Base-by-base conservation (phyloP, 495 filamentous ascomycete species). In the Xylaria cubensis region DNA sequence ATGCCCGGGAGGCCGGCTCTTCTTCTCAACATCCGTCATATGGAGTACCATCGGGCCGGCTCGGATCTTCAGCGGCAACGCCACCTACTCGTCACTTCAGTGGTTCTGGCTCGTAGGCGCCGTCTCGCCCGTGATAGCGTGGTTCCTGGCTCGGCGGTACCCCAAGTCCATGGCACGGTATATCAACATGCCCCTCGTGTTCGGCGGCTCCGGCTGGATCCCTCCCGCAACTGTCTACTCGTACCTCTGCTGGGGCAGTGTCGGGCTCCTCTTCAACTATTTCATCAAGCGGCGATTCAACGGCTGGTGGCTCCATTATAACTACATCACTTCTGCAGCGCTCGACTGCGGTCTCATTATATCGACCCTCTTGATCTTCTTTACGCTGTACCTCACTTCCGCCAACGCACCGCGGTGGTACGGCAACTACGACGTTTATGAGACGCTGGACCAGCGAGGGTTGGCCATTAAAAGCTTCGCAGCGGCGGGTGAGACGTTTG, bases 231-330 rank as follows among this genome's bases (percentile, higher is more conserved):
- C 88, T 1, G 86, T 89, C 2, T 86, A 90, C 64, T 92, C 87
- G 73, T 93, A 91, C 76, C 87, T 90, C 56, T 84, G 86, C 72
- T 93, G 91, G 91, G 90, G 89, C n/a, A 83, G 89, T 42, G 87
- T 92, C 24, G 92, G 91, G 3, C 84, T 87, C 65, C 55, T 89
- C 51, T 93, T 92, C 82, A 91, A 93, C 78, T 90, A 88, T 77
- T 88, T 80, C 65, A 87, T 93, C 71, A 84, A 88, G 50, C 83
- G 89, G 72, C 84, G 86, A 71, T 89, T 84, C 80, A 86, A 84
- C 42, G 90, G 90, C 42, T 93, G 91, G 91, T 93, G 90, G 91
- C 83, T 90, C 83, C 88, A 90, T 72, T 93, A 93, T 79, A 94
- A 94, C 83, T 66, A 93, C 78, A 84, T 93, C 74, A 87, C 90